Evolutionary conservation across 2,329 filamentous ascomycete species (phyloP).

Genomic region (Phyllosticta ampelicida): DNA sequence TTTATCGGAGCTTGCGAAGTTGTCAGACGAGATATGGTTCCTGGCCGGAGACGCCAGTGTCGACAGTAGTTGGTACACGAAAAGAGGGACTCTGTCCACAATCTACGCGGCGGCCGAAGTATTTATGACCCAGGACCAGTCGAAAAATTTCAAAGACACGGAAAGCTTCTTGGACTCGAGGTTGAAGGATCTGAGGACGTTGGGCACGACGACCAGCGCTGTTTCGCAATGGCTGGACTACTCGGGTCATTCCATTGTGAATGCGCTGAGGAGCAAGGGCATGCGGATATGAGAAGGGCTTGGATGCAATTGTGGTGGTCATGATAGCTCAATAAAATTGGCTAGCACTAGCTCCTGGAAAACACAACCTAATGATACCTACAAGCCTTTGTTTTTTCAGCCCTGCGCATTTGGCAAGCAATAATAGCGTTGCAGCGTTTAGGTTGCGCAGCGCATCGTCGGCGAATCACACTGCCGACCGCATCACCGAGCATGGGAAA

Average conservation of each 20-base stretch:
- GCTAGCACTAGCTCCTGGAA: neutral
- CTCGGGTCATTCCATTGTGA: conserved; percentile 64
- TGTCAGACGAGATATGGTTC: conserved; percentile 89
- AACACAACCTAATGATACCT: neutral
- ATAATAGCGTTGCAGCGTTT: neutral
- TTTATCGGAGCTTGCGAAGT: conserved; percentile 63
- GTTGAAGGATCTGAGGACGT: conserved; percentile 54
- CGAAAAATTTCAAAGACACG: conserved; percentile 63
- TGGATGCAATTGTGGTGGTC: neutral
- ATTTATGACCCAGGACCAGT: conserved; percentile 86
- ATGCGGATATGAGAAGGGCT: conserved; percentile 52
- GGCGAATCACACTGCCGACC: conserved; percentile 6
- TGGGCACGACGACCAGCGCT: conserved; percentile 52
- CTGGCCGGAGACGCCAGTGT: conserved; percentile 72
- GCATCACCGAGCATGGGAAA: conserved; percentile 7
- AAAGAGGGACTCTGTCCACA: conserved; percentile 50
- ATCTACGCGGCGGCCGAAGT: conserved; percentile 69
- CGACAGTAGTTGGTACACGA: conserved; percentile 81
- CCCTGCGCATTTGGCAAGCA: neutral
- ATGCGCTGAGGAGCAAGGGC: conserved; percentile 80
- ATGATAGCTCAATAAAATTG: neutral
- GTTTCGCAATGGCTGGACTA: conserved; percentile 73
- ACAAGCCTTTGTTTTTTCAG: too few relatives aligned
- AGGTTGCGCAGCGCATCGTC: neutral
- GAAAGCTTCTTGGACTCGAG: conserved; percentile 68